These are phyloP conservation scores for Umbilicus rupestris DNA, from an alignment of 164 flowering plant species.

Conservation along the genomic window DNA sequence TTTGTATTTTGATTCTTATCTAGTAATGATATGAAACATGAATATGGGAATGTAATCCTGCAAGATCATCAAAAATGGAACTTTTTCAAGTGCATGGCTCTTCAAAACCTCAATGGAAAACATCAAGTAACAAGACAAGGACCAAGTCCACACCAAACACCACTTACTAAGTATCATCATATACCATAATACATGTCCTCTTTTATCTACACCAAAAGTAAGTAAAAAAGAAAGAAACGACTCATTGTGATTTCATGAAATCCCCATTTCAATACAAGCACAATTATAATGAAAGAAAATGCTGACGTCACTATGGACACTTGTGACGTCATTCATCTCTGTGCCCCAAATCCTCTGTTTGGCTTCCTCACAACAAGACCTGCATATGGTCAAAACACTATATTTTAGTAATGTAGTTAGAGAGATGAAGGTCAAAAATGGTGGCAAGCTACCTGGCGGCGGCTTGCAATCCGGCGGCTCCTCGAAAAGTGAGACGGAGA, in stretches of 20 bases:
- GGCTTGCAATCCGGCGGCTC: conserved; percentile 2
- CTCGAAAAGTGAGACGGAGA: conserved; percentile 7
- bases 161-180: neutral
- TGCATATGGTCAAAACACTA: neutral
- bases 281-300: conserved; percentile 1
- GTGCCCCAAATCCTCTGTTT: conserved; percentile 1
- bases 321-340: conserved; percentile 1
- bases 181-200: neutral
- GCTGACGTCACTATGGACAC: neutral
- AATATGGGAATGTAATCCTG: neutral
- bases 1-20: neutral
- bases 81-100: conserved; percentile 1
- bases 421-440: neutral
- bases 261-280: conserved; percentile 1
- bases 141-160: conserved; percentile 4
- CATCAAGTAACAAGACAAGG: neutral
- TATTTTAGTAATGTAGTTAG: neutral
- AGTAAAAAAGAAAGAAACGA: neutral
- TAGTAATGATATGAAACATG: neutral
- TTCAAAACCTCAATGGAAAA: neutral
- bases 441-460: conserved; percentile 3
- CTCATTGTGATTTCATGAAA: conserved; percentile 4
- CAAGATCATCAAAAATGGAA: neutral
- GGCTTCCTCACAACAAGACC: conserved; percentile 1
- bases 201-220: neutral